Evolutionary conservation across 164 flowering plant species (phyloP), one percentile per base, ranked within the genome.

Genomic region (Echeveria elegans): DNA sequence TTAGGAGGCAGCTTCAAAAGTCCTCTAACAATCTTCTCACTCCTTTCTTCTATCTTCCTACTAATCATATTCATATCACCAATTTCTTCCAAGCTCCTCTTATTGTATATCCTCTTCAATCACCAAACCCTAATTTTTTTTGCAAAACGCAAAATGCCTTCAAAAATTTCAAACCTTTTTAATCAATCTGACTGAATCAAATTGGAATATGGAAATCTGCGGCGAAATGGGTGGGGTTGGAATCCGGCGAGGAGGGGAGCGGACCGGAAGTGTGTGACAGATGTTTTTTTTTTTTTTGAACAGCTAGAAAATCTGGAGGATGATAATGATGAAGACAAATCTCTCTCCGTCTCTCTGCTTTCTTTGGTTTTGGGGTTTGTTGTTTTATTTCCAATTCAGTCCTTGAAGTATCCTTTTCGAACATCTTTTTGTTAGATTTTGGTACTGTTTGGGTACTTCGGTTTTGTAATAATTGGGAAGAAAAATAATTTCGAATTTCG

Each of bases 1-100:
- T 93, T 93, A 12, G 99, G 99, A 30, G 99, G 99, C 62, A 94
- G 96, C 86, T 94, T 94, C 93, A 91, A 84, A 67, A 94, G 92
- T 24, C 99, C 99, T 69, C 99, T 77, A 1, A 94, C 89, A 24
- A 94, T 85, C 88, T 89, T 94, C 82, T 94, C 99, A 71, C 89
- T 89, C 9, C 94, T 67, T 82, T 94, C 99, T 64, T 94, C 99
- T 53, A 53, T 53, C 59, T 53, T 53, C 59, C 59, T 53, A 24
- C 59, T 53, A 26, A 53, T 23, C 59, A 53, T 53, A 8, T 53
- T 53, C 18, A 26, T 53, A 53, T 53, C 59, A 24, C 59, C 53
- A 29, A n/a, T n/a, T n/a, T n/a, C n/a, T n/a, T n/a, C n/a, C 59
- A 26, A 53, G 30, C 59, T 53, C 59, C 59, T 52, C n/a, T n/a